Conservation (phyloP, 495 filamentous ascomycete species). For the Sporormia fimetaria region DNA sequence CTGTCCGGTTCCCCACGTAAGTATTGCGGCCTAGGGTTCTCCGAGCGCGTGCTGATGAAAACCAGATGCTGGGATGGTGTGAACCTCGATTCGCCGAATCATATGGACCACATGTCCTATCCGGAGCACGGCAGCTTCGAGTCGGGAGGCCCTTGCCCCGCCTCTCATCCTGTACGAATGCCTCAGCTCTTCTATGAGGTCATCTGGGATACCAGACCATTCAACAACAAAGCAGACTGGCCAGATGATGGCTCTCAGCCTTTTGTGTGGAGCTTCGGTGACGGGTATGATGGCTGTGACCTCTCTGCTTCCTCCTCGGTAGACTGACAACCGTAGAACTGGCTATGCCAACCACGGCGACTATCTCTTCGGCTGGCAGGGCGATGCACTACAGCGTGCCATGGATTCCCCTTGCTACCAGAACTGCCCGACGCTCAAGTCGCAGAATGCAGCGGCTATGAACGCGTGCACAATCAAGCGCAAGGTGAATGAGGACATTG, state of each 20-base stretch:
- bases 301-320: too few relatives aligned
- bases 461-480: slow-evolving; percentile 39
- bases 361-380: slow-evolving; percentile 23
- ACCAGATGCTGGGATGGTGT: slow-evolving; percentile 47
- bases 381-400: slow-evolving; percentile 14
- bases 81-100: slow-evolving; percentile 42
- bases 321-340: too few relatives aligned
- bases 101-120: slow-evolving; percentile 36
- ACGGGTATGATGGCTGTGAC: too few relatives aligned
- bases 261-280: slow-evolving; percentile 23
- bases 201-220: slow-evolving; percentile 19
- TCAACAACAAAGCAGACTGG: slow-evolving; percentile 18
- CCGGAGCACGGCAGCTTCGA: slow-evolving; percentile 21
- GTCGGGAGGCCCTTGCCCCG: slow-evolving; percentile 14
- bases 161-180: slow-evolving; percentile 19
- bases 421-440: slow-evolving; percentile 34
- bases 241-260: slow-evolving; percentile 16
- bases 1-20: slow-evolving; percentile 17
- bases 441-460: slow-evolving; percentile 36
- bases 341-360: slow-evolving; percentile 37
- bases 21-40: too few relatives aligned
- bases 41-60: too few relatives aligned
- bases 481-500: slow-evolving; percentile 37
- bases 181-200: slow-evolving; percentile 22
- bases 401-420: slow-evolving; percentile 37